Conservation (phyloP, 805 yeast species). For the Ogataea henricii region DNA sequence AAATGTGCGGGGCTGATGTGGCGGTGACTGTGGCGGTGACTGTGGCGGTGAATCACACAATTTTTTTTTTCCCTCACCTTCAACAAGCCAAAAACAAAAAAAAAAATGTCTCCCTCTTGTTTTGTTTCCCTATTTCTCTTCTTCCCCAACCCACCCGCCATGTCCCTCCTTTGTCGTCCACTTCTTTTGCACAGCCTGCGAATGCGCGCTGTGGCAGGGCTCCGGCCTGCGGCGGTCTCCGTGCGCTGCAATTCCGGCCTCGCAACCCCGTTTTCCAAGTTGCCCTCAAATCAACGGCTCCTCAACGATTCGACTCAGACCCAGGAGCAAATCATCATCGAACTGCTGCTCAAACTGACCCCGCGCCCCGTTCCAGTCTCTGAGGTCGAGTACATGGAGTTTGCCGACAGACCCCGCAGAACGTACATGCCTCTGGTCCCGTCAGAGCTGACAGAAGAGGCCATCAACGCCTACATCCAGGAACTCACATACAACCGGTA, state of each 20-base stretch:
- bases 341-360: slow-evolving; percentile 24
- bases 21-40: slow-evolving; percentile 4
- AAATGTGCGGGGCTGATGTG: slow-evolving; percentile 7
- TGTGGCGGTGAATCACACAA: neutral
- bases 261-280: slow-evolving; percentile 1
- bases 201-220: neutral
- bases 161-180: neutral
- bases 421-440: slow-evolving; percentile 24
- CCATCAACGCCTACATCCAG: slow-evolving; percentile 21
- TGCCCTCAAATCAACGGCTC: neutral
- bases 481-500: slow-evolving; percentile 24
- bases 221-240: neutral
- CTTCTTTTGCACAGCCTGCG: neutral
- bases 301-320: slow-evolving; percentile 6
- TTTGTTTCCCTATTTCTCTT: neutral
- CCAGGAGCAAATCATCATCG: slow-evolving; percentile 24
- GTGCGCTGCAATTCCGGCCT: neutral
- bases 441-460: neutral
- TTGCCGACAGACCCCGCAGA: slow-evolving; percentile 20
- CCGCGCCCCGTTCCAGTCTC: slow-evolving; percentile 24
- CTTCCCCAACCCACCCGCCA: neutral
- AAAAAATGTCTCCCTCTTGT: neutral
- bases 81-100: neutral
- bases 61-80: neutral
- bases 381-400: slow-evolving; percentile 22